Conservation (phyloP, 164 flowering plant genomes). For the Protea cynaroides region DNA sequence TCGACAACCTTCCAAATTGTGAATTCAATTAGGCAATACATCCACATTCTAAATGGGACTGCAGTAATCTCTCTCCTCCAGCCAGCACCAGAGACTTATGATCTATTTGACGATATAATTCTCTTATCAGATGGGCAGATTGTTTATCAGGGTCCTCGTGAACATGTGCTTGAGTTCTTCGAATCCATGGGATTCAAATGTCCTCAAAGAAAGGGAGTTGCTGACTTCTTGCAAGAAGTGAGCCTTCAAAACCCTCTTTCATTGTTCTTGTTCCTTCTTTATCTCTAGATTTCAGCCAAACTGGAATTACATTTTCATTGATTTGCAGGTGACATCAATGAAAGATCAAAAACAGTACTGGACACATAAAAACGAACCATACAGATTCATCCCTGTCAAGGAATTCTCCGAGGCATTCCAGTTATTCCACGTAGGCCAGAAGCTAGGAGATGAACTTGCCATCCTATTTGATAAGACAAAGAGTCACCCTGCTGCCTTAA, state of each 20-base stretch:
- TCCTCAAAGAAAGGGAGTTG: constrained; percentile 14
- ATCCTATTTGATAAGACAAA: constrained; percentile 55
- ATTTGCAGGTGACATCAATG: constrained; percentile 55
- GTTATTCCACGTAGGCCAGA: constrained; percentile 49
- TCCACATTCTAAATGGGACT: constrained; percentile 56
- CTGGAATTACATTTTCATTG: neutral
- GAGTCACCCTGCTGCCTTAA: constrained; percentile 56
- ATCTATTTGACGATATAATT: constrained; percentile 21
- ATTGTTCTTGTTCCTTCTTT: neutral
- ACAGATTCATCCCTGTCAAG: constrained; percentile 36
- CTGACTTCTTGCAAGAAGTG: constrained; percentile 28
- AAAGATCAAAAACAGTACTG: constrained; percentile 80
- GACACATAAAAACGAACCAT: constrained; percentile 37
- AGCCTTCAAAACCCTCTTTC: neutral
- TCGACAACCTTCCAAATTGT: constrained; percentile 76
- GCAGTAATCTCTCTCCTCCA: constrained; percentile 51
- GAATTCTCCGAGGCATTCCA: constrained; percentile 63
- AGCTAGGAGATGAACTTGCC: constrained; percentile 41
- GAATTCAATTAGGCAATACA: constrained; percentile 46
- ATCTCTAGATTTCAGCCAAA: neutral
- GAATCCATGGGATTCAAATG: constrained; percentile 16
- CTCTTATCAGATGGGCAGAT: constrained; percentile 21
- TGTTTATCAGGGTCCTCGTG: constrained; percentile 51
- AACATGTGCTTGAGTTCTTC: constrained; percentile 18
- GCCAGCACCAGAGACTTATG: constrained; percentile 55